A percentile compares a stretch with the other conserved stretches of the same genome.
Evolutionary conservation across 164 flowering plant species (phyloP).

Genomic region (Magnolia sinica): DNA sequence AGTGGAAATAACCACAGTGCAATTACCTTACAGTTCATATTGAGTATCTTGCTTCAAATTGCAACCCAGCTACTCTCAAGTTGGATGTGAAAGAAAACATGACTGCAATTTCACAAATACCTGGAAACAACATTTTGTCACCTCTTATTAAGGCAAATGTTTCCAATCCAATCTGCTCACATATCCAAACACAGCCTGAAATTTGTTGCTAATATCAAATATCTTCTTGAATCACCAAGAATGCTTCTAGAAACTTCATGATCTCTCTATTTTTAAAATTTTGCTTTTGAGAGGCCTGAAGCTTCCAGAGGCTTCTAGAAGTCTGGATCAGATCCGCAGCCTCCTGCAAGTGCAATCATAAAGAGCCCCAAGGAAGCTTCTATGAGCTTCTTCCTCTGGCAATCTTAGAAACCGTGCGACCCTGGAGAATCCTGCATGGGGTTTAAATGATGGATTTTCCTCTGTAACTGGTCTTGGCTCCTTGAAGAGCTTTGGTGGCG

Average conservation of each 20-base stretch:
- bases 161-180: background rate
- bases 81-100: background rate
- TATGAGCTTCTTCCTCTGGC: conserved; percentile 44
- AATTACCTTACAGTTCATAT: background rate
- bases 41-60: background rate
- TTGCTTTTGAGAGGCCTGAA: background rate
- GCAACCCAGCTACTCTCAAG: background rate
- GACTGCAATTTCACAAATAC: background rate
- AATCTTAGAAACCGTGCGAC: conserved; percentile 68
- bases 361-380: conserved; percentile 40
- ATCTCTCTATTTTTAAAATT: background rate
- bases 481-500: conserved; percentile 35
- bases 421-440: conserved; percentile 55
- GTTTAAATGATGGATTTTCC: conserved; percentile 20
- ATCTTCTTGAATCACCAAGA: background rate
- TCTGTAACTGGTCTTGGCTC: conserved; percentile 24
- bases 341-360: conserved; percentile 71
- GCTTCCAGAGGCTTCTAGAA: background rate
- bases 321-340: background rate
- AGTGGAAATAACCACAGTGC: background rate
- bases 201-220: background rate
- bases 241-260: background rate
- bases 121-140: background rate
- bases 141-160: background rate
- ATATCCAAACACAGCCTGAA: background rate